Evolutionary conservation across 352 stramenopile genomes (phyloP).

Genomic region (Globisporangium okanoganense): DNA sequence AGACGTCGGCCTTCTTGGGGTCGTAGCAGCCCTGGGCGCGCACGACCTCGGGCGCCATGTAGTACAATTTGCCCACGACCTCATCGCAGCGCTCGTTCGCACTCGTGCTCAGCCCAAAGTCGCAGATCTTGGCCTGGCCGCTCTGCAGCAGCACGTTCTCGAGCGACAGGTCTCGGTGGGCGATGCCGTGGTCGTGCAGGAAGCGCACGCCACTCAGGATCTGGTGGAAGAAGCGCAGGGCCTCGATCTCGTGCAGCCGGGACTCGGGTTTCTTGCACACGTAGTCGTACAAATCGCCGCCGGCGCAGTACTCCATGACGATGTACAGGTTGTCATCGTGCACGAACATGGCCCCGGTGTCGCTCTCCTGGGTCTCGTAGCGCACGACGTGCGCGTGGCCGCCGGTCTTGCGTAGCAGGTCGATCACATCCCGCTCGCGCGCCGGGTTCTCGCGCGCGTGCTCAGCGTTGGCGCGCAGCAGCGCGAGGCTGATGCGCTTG

Average conservation of each 20-base stretch:
- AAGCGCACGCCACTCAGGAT: constrained; percentile 40
- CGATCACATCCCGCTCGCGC: constrained; percentile 41
- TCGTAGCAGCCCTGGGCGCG: constrained; percentile 26
- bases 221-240: constrained; percentile 32
- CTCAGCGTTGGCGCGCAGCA: constrained; percentile 33
- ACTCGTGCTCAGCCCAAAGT: constrained; percentile 58
- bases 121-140: constrained; percentile 40
- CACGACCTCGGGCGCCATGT: constrained; percentile 69
- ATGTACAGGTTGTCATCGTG: constrained; percentile 38
- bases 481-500: constrained; percentile 42
- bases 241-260: constrained; percentile 30
- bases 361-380: constrained; percentile 20
- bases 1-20: constrained; percentile 38
- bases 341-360: constrained; percentile 35
- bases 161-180: constrained; percentile 54
- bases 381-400: constrained; percentile 38
- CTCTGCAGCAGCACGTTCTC: constrained; percentile 56
- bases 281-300: constrained; percentile 58
- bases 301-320: constrained; percentile 61
- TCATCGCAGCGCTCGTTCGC: constrained; percentile 31
- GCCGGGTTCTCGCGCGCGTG: constrained; percentile 37
- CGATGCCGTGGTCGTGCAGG: constrained; percentile 42
- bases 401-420: constrained; percentile 29
- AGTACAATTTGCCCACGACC: constrained; percentile 64
- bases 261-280: constrained; percentile 28